Evolutionary conservation across 2,329 filamentous ascomycete genomes (phyloP).

Genomic region (Teratosphaeriaceae sp.): DNA sequence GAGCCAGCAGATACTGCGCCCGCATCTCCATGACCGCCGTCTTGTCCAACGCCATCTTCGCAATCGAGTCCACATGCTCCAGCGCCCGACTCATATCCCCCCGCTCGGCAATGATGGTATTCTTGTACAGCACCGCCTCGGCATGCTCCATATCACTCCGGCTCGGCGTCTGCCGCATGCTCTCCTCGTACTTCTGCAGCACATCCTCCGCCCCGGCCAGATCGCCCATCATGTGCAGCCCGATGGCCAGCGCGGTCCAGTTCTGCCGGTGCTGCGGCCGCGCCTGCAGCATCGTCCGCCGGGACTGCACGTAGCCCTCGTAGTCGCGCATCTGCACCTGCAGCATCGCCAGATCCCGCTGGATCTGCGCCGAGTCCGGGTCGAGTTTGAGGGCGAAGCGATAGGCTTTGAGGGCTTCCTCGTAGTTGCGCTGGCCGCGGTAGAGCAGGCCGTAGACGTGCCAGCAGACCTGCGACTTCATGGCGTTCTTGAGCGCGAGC

Average conservation of each 20-base stretch:
- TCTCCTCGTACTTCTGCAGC: slow-evolving; percentile 86
- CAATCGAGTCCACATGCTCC: slow-evolving; percentile 73
- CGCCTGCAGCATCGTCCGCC: slow-evolving; percentile 78
- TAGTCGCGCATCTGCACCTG: slow-evolving; percentile 98
- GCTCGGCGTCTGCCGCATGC: slow-evolving; percentile 71
- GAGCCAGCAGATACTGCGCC: slow-evolving; percentile 73
- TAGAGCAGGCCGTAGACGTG: slow-evolving; percentile 96
- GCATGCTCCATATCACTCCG: slow-evolving; percentile 85
- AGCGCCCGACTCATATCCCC: slow-evolving; percentile 77
- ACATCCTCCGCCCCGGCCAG: slow-evolving; percentile 82
- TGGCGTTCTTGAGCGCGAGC: slow-evolving; percentile 85
- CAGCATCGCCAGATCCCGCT: slow-evolving; percentile 84
- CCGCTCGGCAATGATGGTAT: slow-evolving; percentile 83
- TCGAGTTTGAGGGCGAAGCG: slow-evolving; percentile 90
- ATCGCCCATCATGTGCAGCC: slow-evolving; percentile 84
- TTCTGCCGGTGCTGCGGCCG: slow-evolving; percentile 78
- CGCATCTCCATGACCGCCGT: slow-evolving; percentile 78
- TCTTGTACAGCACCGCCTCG: slow-evolving; percentile 92
- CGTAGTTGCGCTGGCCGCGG: slow-evolving; percentile 91
- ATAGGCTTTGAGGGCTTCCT: slow-evolving; percentile 98
- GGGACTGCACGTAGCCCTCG: slow-evolving; percentile 83
- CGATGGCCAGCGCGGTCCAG: slow-evolving; percentile 96
- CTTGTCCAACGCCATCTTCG: slow-evolving; percentile 74
- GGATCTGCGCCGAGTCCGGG: slow-evolving; percentile 90
- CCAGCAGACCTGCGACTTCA: slow-evolving; percentile 99